Percentiles rank a stretch among this genome's conserved stretches.
Conservation (phyloP, 306 rosid species). For the Ziziphus jujuba region DNA sequence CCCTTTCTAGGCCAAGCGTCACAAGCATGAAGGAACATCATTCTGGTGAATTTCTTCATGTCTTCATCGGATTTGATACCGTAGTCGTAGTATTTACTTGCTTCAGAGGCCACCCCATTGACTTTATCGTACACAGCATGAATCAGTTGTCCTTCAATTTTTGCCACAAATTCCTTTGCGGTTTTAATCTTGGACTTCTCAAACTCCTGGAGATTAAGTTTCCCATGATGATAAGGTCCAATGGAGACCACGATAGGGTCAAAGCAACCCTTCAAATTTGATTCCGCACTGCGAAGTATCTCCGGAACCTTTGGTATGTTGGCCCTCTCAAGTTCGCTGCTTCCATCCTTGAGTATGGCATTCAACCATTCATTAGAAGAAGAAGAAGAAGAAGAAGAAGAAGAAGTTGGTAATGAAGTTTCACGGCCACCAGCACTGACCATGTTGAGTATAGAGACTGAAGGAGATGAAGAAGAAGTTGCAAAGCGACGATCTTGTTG, state of each 20-base stretch:
- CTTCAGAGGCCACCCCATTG: background rate
- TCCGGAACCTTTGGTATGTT: too few relatives aligned
- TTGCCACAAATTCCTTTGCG: background rate
- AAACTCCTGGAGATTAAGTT: background rate
- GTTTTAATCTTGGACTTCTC: background rate
- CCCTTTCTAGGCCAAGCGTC: fast-evolving
- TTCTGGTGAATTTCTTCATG: background rate
- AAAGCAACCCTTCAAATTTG: too few relatives aligned
- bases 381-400: too few relatives aligned
- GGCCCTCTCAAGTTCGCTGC: too few relatives aligned
- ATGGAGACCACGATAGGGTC: background rate
- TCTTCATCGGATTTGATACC: background rate
- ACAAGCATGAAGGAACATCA: constrained; percentile 7
- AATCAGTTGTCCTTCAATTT: background rate
- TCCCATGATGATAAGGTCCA: constrained; percentile 26
- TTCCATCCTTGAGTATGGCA: too few relatives aligned
- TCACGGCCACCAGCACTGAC: too few relatives aligned
- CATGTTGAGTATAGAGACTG: too few relatives aligned
- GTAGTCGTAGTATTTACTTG: background rate
- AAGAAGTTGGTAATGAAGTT: too few relatives aligned
- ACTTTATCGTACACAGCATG: background rate
- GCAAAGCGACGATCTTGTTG: too few relatives aligned
- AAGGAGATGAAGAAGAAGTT: too few relatives aligned
- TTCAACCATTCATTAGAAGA: too few relatives aligned
- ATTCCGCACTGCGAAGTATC: too few relatives aligned